Evolutionary conservation across 352 stramenopile species (phyloP).

Genomic region (Globisporangium orthogonon): DNA sequence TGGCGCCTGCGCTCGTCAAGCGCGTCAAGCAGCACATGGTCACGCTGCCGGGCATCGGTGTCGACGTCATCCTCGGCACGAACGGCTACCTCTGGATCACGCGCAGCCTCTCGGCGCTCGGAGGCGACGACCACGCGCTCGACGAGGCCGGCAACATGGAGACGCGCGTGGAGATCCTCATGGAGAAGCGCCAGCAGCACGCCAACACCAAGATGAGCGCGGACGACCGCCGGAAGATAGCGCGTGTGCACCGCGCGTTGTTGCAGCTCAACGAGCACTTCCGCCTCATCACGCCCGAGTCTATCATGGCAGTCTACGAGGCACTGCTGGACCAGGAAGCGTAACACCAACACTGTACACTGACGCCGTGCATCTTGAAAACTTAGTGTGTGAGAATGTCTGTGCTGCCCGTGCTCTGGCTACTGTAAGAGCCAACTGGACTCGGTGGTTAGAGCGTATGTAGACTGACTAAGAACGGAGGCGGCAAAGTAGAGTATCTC

Average conservation of each 20-base stretch:
- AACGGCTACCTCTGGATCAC: slow-evolving; percentile 97
- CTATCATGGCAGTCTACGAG: slow-evolving; percentile 85
- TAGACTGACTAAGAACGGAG: too few relatives aligned
- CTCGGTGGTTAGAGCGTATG: too few relatives aligned
- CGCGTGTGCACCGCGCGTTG: slow-evolving; percentile 86
- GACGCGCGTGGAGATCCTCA: slow-evolving; percentile 84
- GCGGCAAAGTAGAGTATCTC: background rate
- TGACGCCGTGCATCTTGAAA: too few relatives aligned
- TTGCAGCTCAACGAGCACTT: slow-evolving; percentile 85
- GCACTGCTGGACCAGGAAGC: slow-evolving; percentile 26
- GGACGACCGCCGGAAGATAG: slow-evolving; percentile 81
- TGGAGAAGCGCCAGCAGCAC: slow-evolving; percentile 89
- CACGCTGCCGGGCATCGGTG: slow-evolving; percentile 57
- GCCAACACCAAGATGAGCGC: slow-evolving; percentile 63
- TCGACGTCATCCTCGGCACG: slow-evolving; percentile 91
- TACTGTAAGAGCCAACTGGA: too few relatives aligned
- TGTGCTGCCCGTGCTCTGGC: too few relatives aligned
- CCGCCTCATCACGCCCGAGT: slow-evolving; percentile 89
- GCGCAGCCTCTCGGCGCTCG: slow-evolving; percentile 59
- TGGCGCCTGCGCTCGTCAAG: slow-evolving; percentile 89
- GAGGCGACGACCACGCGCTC: slow-evolving; percentile 20
- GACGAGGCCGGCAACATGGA: slow-evolving; percentile 63
- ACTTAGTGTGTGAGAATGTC: too few relatives aligned
- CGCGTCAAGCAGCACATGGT: slow-evolving; percentile 94
- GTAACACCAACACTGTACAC: background rate